Conservation (phyloP, 73 alveolate species). For the Paraurostyla sp. region DNA sequence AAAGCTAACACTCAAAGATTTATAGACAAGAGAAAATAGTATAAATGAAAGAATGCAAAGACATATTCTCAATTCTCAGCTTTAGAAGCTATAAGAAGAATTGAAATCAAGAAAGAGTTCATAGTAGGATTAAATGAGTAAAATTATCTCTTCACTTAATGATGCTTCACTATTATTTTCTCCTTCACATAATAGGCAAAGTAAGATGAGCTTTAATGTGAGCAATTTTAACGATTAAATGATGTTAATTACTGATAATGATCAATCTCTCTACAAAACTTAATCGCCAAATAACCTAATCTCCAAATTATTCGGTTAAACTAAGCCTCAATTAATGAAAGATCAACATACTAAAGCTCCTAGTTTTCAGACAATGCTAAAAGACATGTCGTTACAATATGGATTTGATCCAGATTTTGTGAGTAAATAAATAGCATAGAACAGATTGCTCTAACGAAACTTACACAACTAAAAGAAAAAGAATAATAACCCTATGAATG, state of each 20-base stretch:
- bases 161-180: conserved; percentile 1
- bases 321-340: not conserved
- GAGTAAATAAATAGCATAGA: not conserved
- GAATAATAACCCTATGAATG: not conserved
- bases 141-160: not conserved
- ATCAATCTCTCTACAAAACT: not conserved
- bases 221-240: not conserved
- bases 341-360: not conserved
- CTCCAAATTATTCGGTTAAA: not conserved
- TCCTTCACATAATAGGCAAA: not conserved
- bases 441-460: not conserved
- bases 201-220: not conserved
- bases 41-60: not conserved
- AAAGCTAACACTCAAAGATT: not conserved
- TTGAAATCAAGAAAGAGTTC: not conserved
- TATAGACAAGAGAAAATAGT: not conserved
- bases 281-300: not conserved
- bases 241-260: not conserved
- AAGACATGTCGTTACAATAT: not conserved
- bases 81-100: not conserved
- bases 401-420: conserved; percentile 3
- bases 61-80: not conserved
- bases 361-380: not conserved
- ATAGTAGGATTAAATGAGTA: not conserved
- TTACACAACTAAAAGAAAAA: conserved; percentile 19